phyloP scores from a whole-genome alignment of 1,139 yeast genomes.

The Yamadazyma diospyri region DNA sequence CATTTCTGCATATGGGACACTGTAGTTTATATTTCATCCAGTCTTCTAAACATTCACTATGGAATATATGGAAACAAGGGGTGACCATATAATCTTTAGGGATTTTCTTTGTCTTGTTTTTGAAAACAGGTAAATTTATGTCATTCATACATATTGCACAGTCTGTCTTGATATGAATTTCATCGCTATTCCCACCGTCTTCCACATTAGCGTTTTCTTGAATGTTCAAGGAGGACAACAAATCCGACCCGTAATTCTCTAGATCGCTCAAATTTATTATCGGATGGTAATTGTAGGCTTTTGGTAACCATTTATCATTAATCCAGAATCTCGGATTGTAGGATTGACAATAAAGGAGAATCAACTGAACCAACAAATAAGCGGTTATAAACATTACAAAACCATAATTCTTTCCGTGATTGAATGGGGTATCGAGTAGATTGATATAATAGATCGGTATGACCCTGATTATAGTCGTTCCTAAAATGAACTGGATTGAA shows the following conservation, averaged over 20 bases:
- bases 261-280: conserved; percentile 56
- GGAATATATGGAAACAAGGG: conserved; percentile 90
- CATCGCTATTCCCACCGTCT: conserved; percentile 16
- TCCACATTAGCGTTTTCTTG: conserved; percentile 21
- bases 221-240: conserved; percentile 22
- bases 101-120: conserved; percentile 14
- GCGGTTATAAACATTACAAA: conserved; percentile 41
- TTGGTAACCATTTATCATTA: conserved; percentile 69
- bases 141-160: conserved; percentile 91
- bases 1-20: conserved; percentile 89
- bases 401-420: conserved; percentile 52
- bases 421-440: conserved; percentile 41
- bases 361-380: conserved; percentile 60
- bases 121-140: conserved; percentile 56
- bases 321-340: conserved; percentile 84
- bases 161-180: conserved; percentile 32
- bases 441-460: conserved; percentile 65
- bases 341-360: conserved; percentile 57
- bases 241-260: conserved; percentile 46
- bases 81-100: conserved; percentile 72
- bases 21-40: conserved; percentile 94
- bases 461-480: conserved; percentile 60
- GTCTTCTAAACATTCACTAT: conserved; percentile 76
- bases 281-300: conserved; percentile 81
- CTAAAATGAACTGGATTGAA: conserved; percentile 66